A percentile compares a stretch with the other conserved stretches of the same genome.
These are phyloP conservation scores for Pestalotiopsis sp. DNA, from an alignment of 2,329 filamentous ascomycete species.

Conservation along the genomic window DNA sequence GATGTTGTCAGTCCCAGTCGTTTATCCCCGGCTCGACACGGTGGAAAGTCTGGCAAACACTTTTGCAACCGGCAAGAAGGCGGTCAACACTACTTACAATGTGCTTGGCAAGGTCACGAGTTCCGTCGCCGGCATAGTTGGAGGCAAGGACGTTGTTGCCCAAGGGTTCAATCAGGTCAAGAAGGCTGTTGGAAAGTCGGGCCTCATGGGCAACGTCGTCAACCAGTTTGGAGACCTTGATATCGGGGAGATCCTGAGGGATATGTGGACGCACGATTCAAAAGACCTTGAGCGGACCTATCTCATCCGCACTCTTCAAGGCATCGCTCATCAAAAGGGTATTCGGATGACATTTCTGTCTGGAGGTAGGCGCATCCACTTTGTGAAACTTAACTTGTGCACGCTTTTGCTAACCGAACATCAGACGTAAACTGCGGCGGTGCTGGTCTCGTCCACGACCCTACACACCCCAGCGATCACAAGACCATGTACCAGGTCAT, in stretches of 20 bases:
- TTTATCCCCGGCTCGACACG: conserved; percentile 89
- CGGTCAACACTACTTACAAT: conserved; percentile 95
- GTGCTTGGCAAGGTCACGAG: conserved; percentile 93
- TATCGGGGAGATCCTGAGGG: conserved; percentile 88
- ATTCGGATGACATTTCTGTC: conserved; percentile 97
- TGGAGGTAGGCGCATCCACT: conserved; percentile 60
- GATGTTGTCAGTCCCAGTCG: conserved; percentile 88
- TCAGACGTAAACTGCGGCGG: conserved; percentile 85
- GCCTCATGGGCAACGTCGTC: conserved; percentile 92
- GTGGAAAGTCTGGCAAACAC: conserved; percentile 91
- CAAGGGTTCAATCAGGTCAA: conserved; percentile 95
- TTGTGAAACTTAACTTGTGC: not conserved
- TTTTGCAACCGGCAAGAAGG: conserved; percentile 93
- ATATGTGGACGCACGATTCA: conserved; percentile 97
- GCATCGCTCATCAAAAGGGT: conserved; percentile 92
- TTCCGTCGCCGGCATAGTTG: conserved; percentile 92
- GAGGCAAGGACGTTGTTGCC: conserved; percentile 89
- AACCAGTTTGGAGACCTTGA: conserved; percentile 97
- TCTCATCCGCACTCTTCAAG: conserved; percentile 91
- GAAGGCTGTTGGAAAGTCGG: conserved; percentile 92
- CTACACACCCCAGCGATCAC: conserved; percentile 86
- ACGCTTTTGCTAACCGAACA: conserved; percentile 23
- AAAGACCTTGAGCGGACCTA: conserved; percentile 98
- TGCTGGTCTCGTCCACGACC: conserved; percentile 92
- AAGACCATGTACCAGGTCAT: conserved; percentile 99